Evolutionary conservation across 352 stramenopile genomes (phyloP), one percentile per base, ranked within the genome.

Genomic region (Pythium rhizo-oryzae): DNA sequence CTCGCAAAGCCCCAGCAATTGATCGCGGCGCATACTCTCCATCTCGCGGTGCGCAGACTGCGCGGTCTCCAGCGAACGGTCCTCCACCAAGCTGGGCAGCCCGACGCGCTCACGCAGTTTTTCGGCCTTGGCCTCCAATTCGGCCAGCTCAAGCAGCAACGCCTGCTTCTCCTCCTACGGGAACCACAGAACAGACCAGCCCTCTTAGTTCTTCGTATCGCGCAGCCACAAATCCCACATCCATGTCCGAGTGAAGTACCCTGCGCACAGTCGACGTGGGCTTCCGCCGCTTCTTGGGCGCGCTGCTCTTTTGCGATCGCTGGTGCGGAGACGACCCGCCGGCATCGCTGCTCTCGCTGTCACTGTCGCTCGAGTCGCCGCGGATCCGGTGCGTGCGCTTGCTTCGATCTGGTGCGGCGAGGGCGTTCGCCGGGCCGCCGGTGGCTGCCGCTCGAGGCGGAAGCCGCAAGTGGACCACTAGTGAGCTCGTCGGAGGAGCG

Each of bases 91-190:
- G 9, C 21, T 50, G 15, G 58, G 65, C 30, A 72, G 30, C 2
- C 65, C 65, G 3, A 63, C 24, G n/a, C 54, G 49, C 28, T 53
- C 8, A 9, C 51, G 35, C 16, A 72, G 25, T 11, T 51, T 23
- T 28, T 62, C 53, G 1, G 39, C 44, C 13, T 43, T 59, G 11
- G 50, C 52, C 28, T 62, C 24, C 19, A 72, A 25, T 18, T 44
- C 24, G 8, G 44, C 39, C 28, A 62, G n/a, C 39, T 72, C 65
- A 2, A 59, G 7, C 24, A 63, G 33, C n/a, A 72, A 58, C 49
- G 35, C 18, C 24, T 47, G 30, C 18, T 65, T 70, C 28, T 64
- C 64, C 43, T 70, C 64, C 56, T 70, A 61, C 12, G 15, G 11
- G 9, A 16, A 47, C n/a, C 41, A n/a, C 41, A 23, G 37, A 18